A percentile compares a stretch with the other conserved stretches of the same genome.
phyloP scores from a whole-genome alignment of 2,329 filamentous ascomycete genomes.

The Paecilomyces variotii region DNA sequence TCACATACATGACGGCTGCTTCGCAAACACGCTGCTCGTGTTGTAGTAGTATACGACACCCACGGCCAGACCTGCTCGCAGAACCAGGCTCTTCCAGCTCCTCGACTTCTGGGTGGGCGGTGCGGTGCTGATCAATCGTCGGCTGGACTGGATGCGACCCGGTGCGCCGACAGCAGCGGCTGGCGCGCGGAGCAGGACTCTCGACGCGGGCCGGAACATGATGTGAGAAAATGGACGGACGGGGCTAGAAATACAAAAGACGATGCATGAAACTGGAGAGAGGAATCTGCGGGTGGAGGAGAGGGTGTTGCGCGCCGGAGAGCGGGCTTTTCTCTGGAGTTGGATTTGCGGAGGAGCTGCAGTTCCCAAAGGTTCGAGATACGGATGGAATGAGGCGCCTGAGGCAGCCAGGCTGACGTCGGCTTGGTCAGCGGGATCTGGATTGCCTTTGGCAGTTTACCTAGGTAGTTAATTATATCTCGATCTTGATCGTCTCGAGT shows the following conservation, averaged over 20 bases:
- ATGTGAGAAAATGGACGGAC: constrained; percentile 5
- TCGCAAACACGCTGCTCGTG: constrained; percentile 78
- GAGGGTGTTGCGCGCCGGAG: background rate
- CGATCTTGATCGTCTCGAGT: no score
- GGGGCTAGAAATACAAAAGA: background rate
- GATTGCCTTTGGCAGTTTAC: background rate
- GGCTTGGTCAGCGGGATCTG: background rate
- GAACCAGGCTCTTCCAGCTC: background rate
- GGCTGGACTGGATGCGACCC: background rate
- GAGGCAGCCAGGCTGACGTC: background rate
- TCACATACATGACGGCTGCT: constrained; percentile 65
- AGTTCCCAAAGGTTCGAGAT: background rate
- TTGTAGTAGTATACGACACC: constrained; percentile 81
- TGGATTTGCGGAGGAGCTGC: background rate
- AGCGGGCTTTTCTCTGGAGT: background rate
- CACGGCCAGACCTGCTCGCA: background rate
- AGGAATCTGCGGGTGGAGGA: background rate
- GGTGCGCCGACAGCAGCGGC: constrained; percentile 1
- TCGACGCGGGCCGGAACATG: constrained; percentile 48
- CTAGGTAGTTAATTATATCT: no score
- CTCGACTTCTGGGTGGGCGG: background rate
- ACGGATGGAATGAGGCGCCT: background rate
- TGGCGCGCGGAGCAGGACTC: constrained; percentile 35
- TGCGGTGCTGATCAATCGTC: background rate
- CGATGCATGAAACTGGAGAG: constrained; percentile 2